Conservation (phyloP, 345 rosid species). For the Eucalyptus cloeziana region DNA sequence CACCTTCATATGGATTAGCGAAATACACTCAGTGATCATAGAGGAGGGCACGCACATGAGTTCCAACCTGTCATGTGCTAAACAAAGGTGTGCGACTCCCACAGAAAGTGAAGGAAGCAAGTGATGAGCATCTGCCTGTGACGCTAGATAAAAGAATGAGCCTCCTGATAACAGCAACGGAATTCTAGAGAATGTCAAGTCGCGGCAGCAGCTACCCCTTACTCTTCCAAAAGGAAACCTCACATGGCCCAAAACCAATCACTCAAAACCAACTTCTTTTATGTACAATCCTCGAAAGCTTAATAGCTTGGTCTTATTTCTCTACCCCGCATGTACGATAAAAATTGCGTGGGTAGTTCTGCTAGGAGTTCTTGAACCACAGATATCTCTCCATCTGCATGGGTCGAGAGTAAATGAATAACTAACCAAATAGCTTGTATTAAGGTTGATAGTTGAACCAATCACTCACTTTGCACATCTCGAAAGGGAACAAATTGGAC, state of each 20-base stretch:
- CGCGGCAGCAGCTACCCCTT: neutral
- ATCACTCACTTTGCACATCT: constrained; percentile 61
- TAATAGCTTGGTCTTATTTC: constrained; percentile 35
- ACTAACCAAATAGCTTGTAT: neutral
- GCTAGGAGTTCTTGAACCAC: constrained; percentile 77
- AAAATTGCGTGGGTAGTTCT: constrained; percentile 81
- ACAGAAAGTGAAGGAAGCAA: neutral
- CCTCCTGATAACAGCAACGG: neutral
- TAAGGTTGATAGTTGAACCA: neutral
- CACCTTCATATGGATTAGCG: neutral
- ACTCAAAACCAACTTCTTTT: neutral
- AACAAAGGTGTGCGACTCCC: neutral
- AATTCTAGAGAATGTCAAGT: neutral
- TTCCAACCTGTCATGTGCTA: neutral
- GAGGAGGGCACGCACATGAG: neutral
- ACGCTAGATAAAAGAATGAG: neutral
- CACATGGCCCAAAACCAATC: neutral
- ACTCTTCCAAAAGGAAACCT: neutral
- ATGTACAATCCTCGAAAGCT: neutral
- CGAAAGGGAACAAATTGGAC: constrained; percentile 87
- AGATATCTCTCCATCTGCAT: constrained; percentile 70
- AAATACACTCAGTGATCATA: neutral
- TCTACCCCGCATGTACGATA: constrained; percentile 62
- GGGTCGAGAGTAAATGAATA: neutral
- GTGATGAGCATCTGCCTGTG: neutral